Evolutionary conservation across 2,329 filamentous ascomycete genomes (phyloP).

Genomic region (Diaporthe aspalathi): DNA sequence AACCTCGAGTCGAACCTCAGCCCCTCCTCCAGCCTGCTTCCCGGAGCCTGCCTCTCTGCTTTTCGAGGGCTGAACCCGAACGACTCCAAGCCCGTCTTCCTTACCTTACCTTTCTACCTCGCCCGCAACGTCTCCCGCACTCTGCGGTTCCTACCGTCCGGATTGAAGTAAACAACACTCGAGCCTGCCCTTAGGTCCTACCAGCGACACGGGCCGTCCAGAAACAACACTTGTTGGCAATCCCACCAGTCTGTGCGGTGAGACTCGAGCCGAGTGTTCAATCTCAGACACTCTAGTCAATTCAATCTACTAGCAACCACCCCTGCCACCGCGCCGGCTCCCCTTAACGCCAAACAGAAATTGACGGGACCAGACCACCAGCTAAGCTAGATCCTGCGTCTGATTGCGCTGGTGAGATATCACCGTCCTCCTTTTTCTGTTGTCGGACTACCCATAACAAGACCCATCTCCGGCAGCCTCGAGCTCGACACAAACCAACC

Average conservation of each 20-base stretch:
- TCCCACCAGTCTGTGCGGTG: conserved; percentile 20
- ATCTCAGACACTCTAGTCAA: conserved; percentile 31
- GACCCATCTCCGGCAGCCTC: background rate
- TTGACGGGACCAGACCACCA: conserved; percentile 14
- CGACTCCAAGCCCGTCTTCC: background rate
- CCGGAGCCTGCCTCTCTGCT: conserved; percentile 1
- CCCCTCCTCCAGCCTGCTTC: conserved; percentile 20
- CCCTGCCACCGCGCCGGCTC: conserved; percentile 11
- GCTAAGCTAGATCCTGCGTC: conserved; percentile 1
- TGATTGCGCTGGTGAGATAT: conserved; percentile 2
- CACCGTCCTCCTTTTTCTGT: background rate
- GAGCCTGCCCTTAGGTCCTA: conserved; percentile 6
- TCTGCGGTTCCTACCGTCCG: background rate
- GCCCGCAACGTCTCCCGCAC: background rate
- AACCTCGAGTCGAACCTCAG: conserved; percentile 9
- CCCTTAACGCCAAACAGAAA: conserved; percentile 10
- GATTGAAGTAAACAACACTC: conserved; percentile 1
- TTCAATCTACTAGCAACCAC: conserved; percentile 26
- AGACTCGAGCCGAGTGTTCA: conserved; percentile 29
- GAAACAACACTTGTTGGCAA: conserved; percentile 5
- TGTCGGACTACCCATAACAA: background rate
- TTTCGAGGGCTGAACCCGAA: conserved; percentile 16
- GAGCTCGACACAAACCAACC: background rate
- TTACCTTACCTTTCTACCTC: background rate
- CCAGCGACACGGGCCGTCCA: conserved; percentile 6